Evolutionary conservation across 345 rosid species (phyloP).

Genomic region (Brassica nigra): DNA sequence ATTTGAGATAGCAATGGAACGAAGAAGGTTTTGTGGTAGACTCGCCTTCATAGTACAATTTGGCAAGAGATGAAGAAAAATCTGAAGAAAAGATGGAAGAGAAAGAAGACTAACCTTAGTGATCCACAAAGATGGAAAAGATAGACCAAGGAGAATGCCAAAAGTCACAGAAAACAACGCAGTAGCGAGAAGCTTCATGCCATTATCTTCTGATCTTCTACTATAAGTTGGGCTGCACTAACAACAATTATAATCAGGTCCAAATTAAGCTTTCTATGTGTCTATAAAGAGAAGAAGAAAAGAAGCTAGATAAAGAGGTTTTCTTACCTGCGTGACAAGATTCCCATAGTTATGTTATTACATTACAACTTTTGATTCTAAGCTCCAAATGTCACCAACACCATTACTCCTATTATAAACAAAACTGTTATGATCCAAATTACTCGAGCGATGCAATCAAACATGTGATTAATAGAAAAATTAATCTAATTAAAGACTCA

Average conservation of each 20-base stretch:
- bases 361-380: conserved; percentile 20
- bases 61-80: not conserved
- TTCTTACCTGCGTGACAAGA: conserved; percentile 41
- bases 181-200: conserved; percentile 62
- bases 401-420: conserved; percentile 1
- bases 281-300: not conserved
- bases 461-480: not conserved
- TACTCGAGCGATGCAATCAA: not conserved
- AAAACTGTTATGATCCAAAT: not conserved
- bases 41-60: conserved; percentile 51
- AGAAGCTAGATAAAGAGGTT: not conserved
- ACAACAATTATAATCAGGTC: conserved; percentile 43
- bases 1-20: conserved; percentile 46
- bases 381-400: conserved; percentile 30
- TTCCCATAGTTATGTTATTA: conserved; percentile 27
- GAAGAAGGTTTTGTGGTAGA: conserved; percentile 55
- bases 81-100: conserved; percentile 1
- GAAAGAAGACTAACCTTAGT: conserved; percentile 53
- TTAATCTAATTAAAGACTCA: conserved; percentile 12
- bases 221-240: conserved; percentile 28
- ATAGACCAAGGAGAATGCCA: conserved; percentile 78
- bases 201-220: conserved; percentile 63
- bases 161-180: conserved; percentile 64
- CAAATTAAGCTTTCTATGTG: not conserved
- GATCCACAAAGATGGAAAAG: conserved; percentile 65